phyloP scores from a whole-genome alignment of 2,329 filamentous ascomycete species.

The Alternaria atra region DNA sequence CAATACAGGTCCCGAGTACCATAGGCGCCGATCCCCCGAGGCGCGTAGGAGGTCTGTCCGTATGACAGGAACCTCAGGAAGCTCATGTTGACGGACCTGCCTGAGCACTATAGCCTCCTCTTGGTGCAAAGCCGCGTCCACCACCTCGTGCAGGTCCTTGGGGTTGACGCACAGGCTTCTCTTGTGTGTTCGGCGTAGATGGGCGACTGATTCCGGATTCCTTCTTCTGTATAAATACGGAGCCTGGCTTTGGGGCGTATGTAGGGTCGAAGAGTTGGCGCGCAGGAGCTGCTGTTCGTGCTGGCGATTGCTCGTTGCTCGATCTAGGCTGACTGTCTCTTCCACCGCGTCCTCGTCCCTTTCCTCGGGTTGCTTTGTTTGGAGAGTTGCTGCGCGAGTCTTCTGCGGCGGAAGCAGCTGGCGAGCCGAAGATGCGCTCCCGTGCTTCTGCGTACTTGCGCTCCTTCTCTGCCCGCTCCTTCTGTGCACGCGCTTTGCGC shows the following conservation, averaged over 20 bases:
- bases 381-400: constrained; percentile 49
- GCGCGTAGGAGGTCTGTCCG: not conserved
- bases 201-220: constrained; percentile 57
- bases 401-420: constrained; percentile 46
- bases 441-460: constrained; percentile 87
- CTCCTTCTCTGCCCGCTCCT: constrained; percentile 88
- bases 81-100: constrained; percentile 31
- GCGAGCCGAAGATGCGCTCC: constrained; percentile 83
- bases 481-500: constrained; percentile 77
- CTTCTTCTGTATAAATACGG: constrained; percentile 56
- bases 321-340: constrained; percentile 51
- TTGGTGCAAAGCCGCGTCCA: constrained; percentile 77
- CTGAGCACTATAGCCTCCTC: constrained; percentile 57
- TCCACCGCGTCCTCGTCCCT: constrained; percentile 48
- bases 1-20: not conserved
- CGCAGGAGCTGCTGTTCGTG: constrained; percentile 40
- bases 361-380: constrained; percentile 45
- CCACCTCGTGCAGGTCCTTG: constrained; percentile 79
- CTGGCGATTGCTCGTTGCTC: constrained; percentile 50
- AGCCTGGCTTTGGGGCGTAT: constrained; percentile 71
- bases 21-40: not conserved
- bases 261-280: constrained; percentile 81
- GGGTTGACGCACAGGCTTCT: constrained; percentile 76
- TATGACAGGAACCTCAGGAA: not conserved
- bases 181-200: constrained; percentile 67